phyloP scores from a whole-genome alignment of 2,329 filamentous ascomycete species.

The Ilyonectria sp. region DNA sequence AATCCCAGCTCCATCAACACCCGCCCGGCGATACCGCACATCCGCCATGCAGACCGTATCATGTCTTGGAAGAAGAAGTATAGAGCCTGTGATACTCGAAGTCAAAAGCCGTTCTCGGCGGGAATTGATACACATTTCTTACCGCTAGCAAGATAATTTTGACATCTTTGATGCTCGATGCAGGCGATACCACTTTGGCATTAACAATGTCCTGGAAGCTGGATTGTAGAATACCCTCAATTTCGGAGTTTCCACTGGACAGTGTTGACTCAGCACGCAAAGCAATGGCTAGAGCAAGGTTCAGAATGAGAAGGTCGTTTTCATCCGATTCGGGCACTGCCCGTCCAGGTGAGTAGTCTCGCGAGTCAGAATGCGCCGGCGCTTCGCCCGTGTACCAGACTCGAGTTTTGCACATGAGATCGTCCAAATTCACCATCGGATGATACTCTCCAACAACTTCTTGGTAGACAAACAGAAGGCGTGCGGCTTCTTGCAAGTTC shows the following conservation, averaged over 20 bases:
- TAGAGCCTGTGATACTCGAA: not conserved
- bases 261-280: constrained; percentile 6
- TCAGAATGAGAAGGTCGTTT: constrained; percentile 8
- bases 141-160: constrained; percentile 1
- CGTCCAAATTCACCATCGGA: not conserved
- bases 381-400: not conserved
- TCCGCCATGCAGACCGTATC: constrained; percentile 45
- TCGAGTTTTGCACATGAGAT: constrained; percentile 1
- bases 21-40: constrained; percentile 47
- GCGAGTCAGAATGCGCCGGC: not conserved
- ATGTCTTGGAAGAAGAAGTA: constrained; percentile 47
- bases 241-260: not conserved
- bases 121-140: not conserved
- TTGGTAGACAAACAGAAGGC: constrained; percentile 1
- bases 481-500: not conserved
- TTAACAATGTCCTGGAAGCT: constrained; percentile 16
- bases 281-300: constrained; percentile 8
- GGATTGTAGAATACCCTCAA: constrained; percentile 1
- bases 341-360: not conserved
- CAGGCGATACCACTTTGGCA: not conserved
- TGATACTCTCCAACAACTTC: constrained; percentile 14
- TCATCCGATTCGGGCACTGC: not conserved
- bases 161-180: constrained; percentile 7
- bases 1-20: constrained; percentile 49
- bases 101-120: not conserved